Evolutionary conservation across 345 rosid genomes (phyloP), one percentile per base, ranked within the genome.

Genomic region (Citrus sp.): DNA sequence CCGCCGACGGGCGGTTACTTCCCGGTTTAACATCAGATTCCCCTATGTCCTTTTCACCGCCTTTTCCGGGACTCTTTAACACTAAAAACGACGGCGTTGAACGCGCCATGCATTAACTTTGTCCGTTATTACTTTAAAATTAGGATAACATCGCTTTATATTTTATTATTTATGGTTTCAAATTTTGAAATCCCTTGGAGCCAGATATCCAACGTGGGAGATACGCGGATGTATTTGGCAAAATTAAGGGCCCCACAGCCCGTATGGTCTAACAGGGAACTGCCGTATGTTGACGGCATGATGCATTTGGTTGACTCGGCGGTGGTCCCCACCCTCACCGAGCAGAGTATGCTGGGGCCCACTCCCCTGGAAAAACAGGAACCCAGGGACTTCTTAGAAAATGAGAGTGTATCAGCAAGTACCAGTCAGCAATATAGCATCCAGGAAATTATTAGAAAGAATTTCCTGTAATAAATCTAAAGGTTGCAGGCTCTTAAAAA

Each of bases 221-320:
- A 19, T 21, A 9, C 3, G 0, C 1, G 4, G 5, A 28, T 30
- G 28, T 27, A 71, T 4, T 59, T 30, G 38, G 38, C 61, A 32
- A 2, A 18, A 46, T 27, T 22, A 3, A 27, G 60, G 73, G 32
- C 28, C 67, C 74, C 74, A 27, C 56, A 1, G 4, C 27, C 32
- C 27, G 9, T 7, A 14, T 24, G 10, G 68, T 68, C 42, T 77
- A 7, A 56, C 30, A 72, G 5, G 65, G 12, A 72, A 22, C 30
- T 7, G 51, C 76, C 76, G 32, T 72, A 37, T 60, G 67, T 77
- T 40, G 74, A 59, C 67, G 68, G 58, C 65, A 28, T 38, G 68
- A 59, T 38, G 67, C 59, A 76, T 8, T 27, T 58, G 38, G 42
- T 68, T 58, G 74, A 68, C 21, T 58, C 38, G 38, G 21, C 0